phyloP scores from a whole-genome alignment of 2,329 filamentous ascomycete genomes.

The Microdochium trichocladiopsis region DNA sequence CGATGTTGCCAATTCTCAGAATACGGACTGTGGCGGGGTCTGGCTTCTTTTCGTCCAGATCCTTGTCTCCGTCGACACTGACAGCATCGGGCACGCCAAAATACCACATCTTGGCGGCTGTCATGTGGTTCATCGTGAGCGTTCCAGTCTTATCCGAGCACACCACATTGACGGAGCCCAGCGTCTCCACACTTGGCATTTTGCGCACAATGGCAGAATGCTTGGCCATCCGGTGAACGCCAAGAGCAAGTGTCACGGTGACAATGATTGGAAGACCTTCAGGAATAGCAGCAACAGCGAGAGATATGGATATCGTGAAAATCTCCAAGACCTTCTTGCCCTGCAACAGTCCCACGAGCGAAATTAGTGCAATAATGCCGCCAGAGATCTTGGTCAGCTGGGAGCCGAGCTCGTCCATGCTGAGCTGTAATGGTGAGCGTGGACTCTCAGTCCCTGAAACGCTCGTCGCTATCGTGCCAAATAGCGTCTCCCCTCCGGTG shows the following conservation, averaged over 20 bases:
- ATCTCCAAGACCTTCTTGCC: slow-evolving; percentile 88
- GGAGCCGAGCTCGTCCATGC: slow-evolving; percentile 95
- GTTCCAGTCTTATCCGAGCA: slow-evolving; percentile 98
- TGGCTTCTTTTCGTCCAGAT: slow-evolving; percentile 48
- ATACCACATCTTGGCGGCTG: slow-evolving; percentile 92
- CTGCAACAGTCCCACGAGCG: slow-evolving; percentile 81
- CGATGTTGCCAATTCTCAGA: slow-evolving; percentile 88
- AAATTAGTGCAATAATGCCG: slow-evolving; percentile 86
- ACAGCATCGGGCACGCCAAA: slow-evolving; percentile 59
- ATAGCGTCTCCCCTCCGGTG: slow-evolving; percentile 88
- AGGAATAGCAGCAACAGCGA: slow-evolving; percentile 92
- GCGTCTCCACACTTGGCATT: slow-evolving; percentile 92
- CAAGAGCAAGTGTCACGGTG: slow-evolving; percentile 89
- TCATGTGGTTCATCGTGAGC: slow-evolving; percentile 97
- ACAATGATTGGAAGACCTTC: slow-evolving; percentile 97
- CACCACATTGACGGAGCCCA: slow-evolving; percentile 98
- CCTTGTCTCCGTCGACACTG: slow-evolving; percentile 47
- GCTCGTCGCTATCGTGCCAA: slow-evolving; percentile 91
- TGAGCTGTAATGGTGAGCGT: slow-evolving; percentile 84
- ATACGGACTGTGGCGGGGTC: slow-evolving; percentile 74
- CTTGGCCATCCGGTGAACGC: slow-evolving; percentile 92
- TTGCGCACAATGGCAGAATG: slow-evolving; percentile 91
- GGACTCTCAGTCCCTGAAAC: slow-evolving; percentile 94
- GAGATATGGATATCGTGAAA: slow-evolving; percentile 94
- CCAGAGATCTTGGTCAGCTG: slow-evolving; percentile 97